A percentile compares a stretch with the other conserved stretches of the same genome.
phyloP scores from a whole-genome alignment of 2,329 filamentous ascomycete genomes.

The Penicillium crustosum region DNA sequence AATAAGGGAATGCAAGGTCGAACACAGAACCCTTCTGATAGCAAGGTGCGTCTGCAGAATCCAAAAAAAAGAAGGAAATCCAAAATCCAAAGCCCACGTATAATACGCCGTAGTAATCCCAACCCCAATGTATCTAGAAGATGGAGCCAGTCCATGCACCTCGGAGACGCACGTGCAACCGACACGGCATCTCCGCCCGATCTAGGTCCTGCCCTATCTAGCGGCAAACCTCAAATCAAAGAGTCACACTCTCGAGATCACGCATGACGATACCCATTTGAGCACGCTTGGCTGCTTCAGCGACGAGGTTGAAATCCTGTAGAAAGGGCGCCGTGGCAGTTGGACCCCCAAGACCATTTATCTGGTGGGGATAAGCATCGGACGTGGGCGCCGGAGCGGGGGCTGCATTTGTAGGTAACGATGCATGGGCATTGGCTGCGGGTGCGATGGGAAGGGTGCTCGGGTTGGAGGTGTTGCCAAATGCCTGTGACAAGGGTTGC shows the following conservation, averaged over 20 bases:
- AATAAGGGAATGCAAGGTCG: neutral
- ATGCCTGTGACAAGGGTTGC: conserved; percentile 17
- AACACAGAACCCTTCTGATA: neutral
- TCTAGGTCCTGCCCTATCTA: conserved; percentile 12
- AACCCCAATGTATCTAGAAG: conserved; percentile 1
- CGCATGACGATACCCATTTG: conserved; percentile 87
- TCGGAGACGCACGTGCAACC: neutral
- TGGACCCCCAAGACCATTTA: conserved; percentile 32
- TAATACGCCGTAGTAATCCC: conserved; percentile 9
- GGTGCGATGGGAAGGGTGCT: conserved; percentile 12
- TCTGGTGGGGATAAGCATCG: conserved; percentile 27
- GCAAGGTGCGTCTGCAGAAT: neutral
- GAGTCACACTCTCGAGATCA: conserved; percentile 63
- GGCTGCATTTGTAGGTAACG: conserved; percentile 12
- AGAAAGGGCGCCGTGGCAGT: conserved; percentile 62
- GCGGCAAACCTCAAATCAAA: conserved; percentile 25
- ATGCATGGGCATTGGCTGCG: conserved; percentile 12
- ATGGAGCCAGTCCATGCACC: conserved; percentile 16
- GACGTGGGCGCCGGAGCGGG: conserved; percentile 8
- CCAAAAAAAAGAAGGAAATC: neutral
- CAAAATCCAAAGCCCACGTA: neutral
- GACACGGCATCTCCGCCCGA: neutral
- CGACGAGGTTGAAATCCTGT: conserved; percentile 79
- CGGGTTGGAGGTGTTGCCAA: conserved; percentile 10
- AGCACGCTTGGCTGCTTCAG: conserved; percentile 88